These are phyloP conservation scores for Pterocarpus santalinus DNA, from an alignment of 306 rosid species.

Conservation along the genomic window DNA sequence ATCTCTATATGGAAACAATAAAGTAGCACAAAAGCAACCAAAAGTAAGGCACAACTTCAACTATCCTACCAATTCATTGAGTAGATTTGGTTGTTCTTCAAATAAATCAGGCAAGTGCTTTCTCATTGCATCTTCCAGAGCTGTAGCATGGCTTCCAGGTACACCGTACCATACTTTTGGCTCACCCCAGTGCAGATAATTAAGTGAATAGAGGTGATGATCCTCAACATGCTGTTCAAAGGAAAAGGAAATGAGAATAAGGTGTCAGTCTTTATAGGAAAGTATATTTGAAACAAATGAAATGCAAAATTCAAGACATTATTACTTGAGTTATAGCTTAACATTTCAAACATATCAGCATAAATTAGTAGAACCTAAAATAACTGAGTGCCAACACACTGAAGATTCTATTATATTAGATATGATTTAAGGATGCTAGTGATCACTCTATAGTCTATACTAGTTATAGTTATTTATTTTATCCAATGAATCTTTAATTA, in stretches of 20 bases:
- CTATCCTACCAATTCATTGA: conserved; percentile 80
- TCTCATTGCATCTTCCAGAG: conserved; percentile 83
- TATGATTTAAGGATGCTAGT: neutral
- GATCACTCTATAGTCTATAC: neutral
- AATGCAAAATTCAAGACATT: conserved; percentile 29
- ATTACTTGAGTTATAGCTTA: conserved; percentile 15
- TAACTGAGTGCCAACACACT: neutral
- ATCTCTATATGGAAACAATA: conserved; percentile 19
- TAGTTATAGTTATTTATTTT: conserved; percentile 4
- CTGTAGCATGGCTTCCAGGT: conserved; percentile 76
- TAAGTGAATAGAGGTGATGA: conserved; percentile 93
- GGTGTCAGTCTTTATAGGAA: conserved; percentile 38
- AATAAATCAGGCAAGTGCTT: conserved; percentile 85
- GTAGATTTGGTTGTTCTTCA: conserved; percentile 91
- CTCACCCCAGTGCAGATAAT: conserved; percentile 93
- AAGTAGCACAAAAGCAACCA: conserved; percentile 25
- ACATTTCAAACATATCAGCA: conserved; percentile 23
- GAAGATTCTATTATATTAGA: conserved; percentile 1
- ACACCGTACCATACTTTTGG: conserved; percentile 99
- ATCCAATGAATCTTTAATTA: neutral
- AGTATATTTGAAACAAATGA: conserved; percentile 34
- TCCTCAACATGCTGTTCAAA: conserved; percentile 95
- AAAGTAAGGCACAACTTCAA: conserved; percentile 38
- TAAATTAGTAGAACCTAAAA: conserved; percentile 29
- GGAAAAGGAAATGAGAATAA: conserved; percentile 41